Evolutionary conservation across 768 basidiomycete genomes (phyloP), one percentile per base, ranked within the genome.

Genomic region (Cantharellus anzutake): DNA sequence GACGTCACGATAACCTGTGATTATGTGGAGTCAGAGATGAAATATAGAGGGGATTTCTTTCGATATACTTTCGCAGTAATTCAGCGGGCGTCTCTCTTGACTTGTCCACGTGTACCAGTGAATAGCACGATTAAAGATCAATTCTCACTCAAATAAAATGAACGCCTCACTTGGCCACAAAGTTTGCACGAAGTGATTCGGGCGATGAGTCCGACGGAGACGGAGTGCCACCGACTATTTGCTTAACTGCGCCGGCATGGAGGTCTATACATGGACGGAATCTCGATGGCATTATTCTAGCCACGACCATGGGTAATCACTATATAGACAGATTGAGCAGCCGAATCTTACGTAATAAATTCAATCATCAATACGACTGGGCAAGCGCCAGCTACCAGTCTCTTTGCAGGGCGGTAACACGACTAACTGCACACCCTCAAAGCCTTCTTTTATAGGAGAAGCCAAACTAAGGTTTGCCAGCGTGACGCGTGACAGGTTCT

Each of bases 201-300:
- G 84, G 79, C 41, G 78, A 68, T 34, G 70, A 65, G 57, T 89
- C 84, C 20, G 85, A 86, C 39, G 98, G 76, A 3, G 91, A 92
- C 3, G 93, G n/a, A n/a, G n/a, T n/a, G n/a, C n/a, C 90, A 50
- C 96, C 96, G 11, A 99, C 88, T 59, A 99, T 97, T 72, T 99
- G 96, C 72, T 98, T 98, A 60, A 99, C 96, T 66, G 90, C 77
- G 3, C 96, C 96, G 61, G 83, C 78, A 71, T 99, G 96, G 14
- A 99, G 78, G 71, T 99, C 96, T 66, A 99, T 97, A 69, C 96
- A 99, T 20, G 96, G 96, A 60, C 84, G 77, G 73, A 96, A 94
- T 5, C 38, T 16, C 37, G 56, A 57, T 11, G 11, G 44, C 7
- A 20, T 20, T 20, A 48, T n/a, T n/a, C n/a, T 29, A 29, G 20